Percentiles rank a stretch among this genome's conserved stretches.
Conservation (phyloP, 306 rosid species). For the Bauhinia variegata region DNA sequence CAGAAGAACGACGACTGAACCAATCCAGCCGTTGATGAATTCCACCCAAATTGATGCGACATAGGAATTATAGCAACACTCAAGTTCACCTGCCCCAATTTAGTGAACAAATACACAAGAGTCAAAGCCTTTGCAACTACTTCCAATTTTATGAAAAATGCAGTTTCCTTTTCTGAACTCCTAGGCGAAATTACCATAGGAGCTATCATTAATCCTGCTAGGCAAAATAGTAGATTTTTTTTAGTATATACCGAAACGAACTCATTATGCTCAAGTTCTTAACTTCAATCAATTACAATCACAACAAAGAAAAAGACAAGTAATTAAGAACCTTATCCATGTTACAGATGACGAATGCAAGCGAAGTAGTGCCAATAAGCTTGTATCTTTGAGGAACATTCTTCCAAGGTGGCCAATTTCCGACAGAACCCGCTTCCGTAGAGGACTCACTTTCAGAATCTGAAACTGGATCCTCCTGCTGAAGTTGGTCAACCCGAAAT, state of each 20-base stretch:
- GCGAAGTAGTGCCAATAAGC: constrained; percentile 78
- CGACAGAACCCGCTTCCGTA: constrained; percentile 28
- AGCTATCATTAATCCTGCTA: neutral
- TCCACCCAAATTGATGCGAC: constrained; percentile 98
- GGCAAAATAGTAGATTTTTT: no score
- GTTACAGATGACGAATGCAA: constrained; percentile 93
- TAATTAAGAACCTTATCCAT: constrained; percentile 84
- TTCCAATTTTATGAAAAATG: no score
- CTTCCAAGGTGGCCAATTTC: constrained; percentile 91
- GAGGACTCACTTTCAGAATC: constrained; percentile 41
- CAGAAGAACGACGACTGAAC: constrained; percentile 98
- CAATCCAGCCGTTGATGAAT: constrained; percentile 86
- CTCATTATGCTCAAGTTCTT: constrained; percentile 13
- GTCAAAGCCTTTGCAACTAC: neutral
- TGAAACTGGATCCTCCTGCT: constrained; percentile 31
- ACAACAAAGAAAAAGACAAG: neutral
- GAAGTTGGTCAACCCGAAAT: constrained; percentile 42
- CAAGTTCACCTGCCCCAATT: constrained; percentile 81
- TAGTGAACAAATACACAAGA: neutral
- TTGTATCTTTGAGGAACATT: constrained; percentile 83
- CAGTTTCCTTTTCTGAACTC: no score
- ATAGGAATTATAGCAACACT: constrained; percentile 92
- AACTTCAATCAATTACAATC: no score
- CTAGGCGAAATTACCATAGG: neutral
- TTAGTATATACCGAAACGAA: no score